These are phyloP conservation scores for Thermochaetoides thermophila DNA, from an alignment of 495 filamentous ascomycete species.

Conservation along the genomic window DNA sequence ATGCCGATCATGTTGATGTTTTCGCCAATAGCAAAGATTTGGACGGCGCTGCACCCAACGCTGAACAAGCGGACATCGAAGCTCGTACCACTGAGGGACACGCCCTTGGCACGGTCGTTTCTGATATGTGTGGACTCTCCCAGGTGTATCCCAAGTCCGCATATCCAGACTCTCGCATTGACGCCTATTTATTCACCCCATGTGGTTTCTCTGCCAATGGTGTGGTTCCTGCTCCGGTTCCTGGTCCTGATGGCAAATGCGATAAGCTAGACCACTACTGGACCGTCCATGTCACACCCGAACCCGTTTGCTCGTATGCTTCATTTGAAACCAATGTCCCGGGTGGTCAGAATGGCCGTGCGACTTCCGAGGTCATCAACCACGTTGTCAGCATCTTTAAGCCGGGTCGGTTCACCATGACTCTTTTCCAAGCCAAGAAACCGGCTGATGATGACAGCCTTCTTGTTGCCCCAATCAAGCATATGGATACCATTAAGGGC, in stretches of 20 bases:
- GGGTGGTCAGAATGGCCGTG: conserved; percentile 71
- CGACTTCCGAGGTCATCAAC: conserved; percentile 78
- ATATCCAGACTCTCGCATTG: conserved; percentile 88
- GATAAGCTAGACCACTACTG: conserved; percentile 74
- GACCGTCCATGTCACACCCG: conserved; percentile 96
- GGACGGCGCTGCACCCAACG: conserved; percentile 22
- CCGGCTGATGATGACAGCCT: conserved; percentile 19
- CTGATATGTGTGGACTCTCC: conserved; percentile 76
- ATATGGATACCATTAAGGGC: conserved; percentile 72
- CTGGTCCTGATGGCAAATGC: conserved; percentile 31
- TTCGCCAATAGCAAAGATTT: conserved; percentile 58
- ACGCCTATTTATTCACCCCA: conserved; percentile 92
- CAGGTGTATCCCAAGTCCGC: conserved; percentile 74
- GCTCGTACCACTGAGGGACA: conserved; percentile 87
- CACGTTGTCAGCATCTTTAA: conserved; percentile 93
- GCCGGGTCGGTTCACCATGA: conserved; percentile 91
- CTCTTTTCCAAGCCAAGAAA: conserved; percentile 83
- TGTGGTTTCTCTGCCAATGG: conserved; percentile 98
- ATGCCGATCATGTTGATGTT: conserved; percentile 54
- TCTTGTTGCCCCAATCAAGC: conserved; percentile 43
- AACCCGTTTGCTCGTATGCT: conserved; percentile 95
- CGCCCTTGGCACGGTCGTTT: conserved; percentile 82
- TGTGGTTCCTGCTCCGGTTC: conserved; percentile 64
- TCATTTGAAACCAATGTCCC: conserved; percentile 99
- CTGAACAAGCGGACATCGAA: conserved; percentile 36